Evolutionary conservation across 2,329 filamentous ascomycete genomes (phyloP), one percentile per base, ranked within the genome.

Genomic region (Aspergillus neotritici): DNA sequence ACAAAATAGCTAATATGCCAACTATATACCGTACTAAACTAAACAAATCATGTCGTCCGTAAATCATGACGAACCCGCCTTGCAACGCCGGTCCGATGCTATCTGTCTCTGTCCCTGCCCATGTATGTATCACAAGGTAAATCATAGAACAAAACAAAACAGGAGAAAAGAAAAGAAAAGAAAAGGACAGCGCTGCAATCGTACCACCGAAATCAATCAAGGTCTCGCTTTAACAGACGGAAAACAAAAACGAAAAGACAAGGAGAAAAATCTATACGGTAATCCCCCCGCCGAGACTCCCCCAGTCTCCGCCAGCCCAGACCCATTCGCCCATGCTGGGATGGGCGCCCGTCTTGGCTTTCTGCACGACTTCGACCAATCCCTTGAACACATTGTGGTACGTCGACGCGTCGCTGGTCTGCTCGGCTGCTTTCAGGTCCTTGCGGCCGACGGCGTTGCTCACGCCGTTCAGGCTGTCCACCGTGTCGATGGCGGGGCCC

Each of bases 391-490:
- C 60, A 41, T 60, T 64, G n/a, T 51, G 55, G 41, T 58, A 57
- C 6, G 61, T 61, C 4, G 57, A 56, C 10, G 52, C 57, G 17
- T 50, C 52, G 34, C 54, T 63, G 13, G 53, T 55, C 15, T 53
- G 41, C n/a, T 47, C 45, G 5, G 57, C 47, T 7, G 58, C 54
- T 15, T 63, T 61, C 5, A 65, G 49, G 7, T 62, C 49, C 39
- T 53, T 65, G 31, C 75, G 65, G 9, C 74, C 75, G 5, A 71
- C 64, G 1, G 71, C 57, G 21, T 62, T 55, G 5, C 61, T 64
- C n/a, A 79, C 70, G 4, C 69, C 67, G 62, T 91, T 91, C 57
- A 88, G 63, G 35, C 56, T 65, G 65, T 93, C 87, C 2, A 85
- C 82, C 0, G 82, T 82, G 5, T 74, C 71, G 42, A 93, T 79